phyloP scores from a whole-genome alignment of 371 early-diverging fungal species.

The Blakeslea trispora region DNA sequence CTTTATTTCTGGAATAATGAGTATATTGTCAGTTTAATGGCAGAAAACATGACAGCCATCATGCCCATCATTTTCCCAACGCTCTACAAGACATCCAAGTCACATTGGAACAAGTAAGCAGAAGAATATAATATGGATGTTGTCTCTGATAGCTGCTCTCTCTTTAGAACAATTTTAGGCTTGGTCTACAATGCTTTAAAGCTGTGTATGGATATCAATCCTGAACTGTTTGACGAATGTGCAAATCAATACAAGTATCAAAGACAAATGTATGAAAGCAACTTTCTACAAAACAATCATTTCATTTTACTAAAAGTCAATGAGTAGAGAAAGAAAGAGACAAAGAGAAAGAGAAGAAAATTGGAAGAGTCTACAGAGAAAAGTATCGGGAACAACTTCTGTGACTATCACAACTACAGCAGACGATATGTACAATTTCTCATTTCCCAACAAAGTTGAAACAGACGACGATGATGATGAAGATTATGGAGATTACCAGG shows the following conservation, averaged over 20 bases:
- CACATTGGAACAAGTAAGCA: conserved; percentile 92
- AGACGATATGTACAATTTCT: conserved; percentile 24
- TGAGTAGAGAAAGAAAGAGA: conserved; percentile 76
- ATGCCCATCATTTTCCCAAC: conserved; percentile 93
- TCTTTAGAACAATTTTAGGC: conserved; percentile 81
- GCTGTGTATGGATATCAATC: conserved; percentile 89
- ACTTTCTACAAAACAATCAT: no score
- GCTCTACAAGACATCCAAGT: conserved; percentile 87
- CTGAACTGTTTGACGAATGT: conserved; percentile 87
- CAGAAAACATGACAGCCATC: conserved; percentile 85
- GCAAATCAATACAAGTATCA: conserved; percentile 73
- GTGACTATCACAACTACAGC: conserved; percentile 22
- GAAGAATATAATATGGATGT: not conserved
- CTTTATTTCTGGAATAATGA: conserved; percentile 97
- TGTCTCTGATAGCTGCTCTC: not conserved
- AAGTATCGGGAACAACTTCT: conserved; percentile 47
- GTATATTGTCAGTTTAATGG: conserved; percentile 90
- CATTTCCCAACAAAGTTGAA: conserved; percentile 34
- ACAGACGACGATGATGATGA: conserved; percentile 12
- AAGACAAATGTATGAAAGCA: conserved; percentile 70
- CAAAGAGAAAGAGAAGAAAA: conserved; percentile 84
- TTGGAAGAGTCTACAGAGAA: conserved; percentile 78
- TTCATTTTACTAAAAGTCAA: no score
- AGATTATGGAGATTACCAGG: conserved; percentile 20
- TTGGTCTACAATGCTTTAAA: conserved; percentile 91